Evolutionary conservation across 1,139 yeast species (phyloP), one percentile per base, ranked within the genome.

Genomic region (Kodamaea derodonti): DNA sequence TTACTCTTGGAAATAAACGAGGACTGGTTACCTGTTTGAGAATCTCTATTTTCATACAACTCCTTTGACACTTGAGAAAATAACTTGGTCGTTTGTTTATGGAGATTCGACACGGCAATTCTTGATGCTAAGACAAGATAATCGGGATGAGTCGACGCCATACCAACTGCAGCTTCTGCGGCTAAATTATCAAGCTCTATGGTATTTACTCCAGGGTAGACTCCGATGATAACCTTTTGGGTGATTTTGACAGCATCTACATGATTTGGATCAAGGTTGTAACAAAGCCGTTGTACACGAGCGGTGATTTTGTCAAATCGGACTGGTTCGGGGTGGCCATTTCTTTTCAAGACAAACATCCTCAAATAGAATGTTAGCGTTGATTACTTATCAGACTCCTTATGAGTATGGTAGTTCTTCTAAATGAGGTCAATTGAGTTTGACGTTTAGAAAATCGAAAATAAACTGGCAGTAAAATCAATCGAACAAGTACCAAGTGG

Each of bases 121-220:
- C 98, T 81, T 22, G 97, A 97, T 34, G 97, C 98, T 48, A 92
- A 74, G 29, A 80, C 79, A 31, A 97, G 95, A 52, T 92, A 90
- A 63, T 92, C 97, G 15, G 97, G 97, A 60, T 92, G 98, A 41
- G 84, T 78, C 14, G 97, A 92, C 42, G 97, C 86, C 95, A 90
- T 84, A 53, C 85, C 84, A 29, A 97, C 97, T 38, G 97, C 94
- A 27, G 97, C 88, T 65, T 92, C 98, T 28, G 97, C 96, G 33
- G 96, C 95, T 51, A 92, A 74, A 63, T 92, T 88, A 50, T 85
- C 92, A 45, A 90, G 75, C 60, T 88, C 97, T 45, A 85, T 78
- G 38, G 98, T 92, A 53, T 92, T 88, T 36, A 92, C 98, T 50
- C 98, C 98, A 54, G 88, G 95, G 66, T 87, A 87, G 36, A 87